Base-by-base conservation (phyloP, 169 alveolate genomes). In the Plasmodium inui region DNA sequence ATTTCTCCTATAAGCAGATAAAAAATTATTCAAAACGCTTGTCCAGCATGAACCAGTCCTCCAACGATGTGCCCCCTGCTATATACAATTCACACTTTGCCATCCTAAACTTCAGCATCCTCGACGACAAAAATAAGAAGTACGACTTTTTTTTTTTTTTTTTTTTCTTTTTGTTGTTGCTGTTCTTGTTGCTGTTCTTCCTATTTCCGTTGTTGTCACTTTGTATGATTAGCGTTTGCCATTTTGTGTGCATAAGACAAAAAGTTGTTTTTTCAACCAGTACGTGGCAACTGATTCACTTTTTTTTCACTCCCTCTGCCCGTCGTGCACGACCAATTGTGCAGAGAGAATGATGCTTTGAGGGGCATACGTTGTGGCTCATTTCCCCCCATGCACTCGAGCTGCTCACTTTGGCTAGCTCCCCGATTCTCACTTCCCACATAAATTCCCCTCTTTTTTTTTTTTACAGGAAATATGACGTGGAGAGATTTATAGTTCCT, bases 51-150 rank as follows among this genome's bases (percentile, higher is more conserved):
- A 34, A 14, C 72, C 89, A 79, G 17, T 10, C 76, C 37, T 67
- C 55, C 30, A 22, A 61, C 37, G 76, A 55, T 14, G 71, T 50
- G 10, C 30, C 41, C 46, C 19, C 73, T 44, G 19, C 37, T 61
- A 17, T 53, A 19, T 89, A n/a, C 46, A 89, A 89, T 61, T 39
- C 89, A n/a, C 28, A 44, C 70, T 10, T 39, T 9, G 95, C 95
- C 22, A 50, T 91, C 7, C 80, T 91, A 7, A 91, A 44, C 39
- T 91, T 91, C 57, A 91, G 95, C 80, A 82, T 91, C 22, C 92
- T 91, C 6, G 92, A 91, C 76, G 95, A 91, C 39, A 91, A 82
- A 30, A 91, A 91, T 91, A 91, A 91, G 44, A 91, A 70, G 92
- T 83, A 70, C 10, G 74, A 28, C 34, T 34, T 3, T 26, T 73